Evolutionary conservation across 2,329 filamentous ascomycete genomes (phyloP), one percentile per base, ranked within the genome.

Genomic region (Fusarium veterinarium): DNA sequence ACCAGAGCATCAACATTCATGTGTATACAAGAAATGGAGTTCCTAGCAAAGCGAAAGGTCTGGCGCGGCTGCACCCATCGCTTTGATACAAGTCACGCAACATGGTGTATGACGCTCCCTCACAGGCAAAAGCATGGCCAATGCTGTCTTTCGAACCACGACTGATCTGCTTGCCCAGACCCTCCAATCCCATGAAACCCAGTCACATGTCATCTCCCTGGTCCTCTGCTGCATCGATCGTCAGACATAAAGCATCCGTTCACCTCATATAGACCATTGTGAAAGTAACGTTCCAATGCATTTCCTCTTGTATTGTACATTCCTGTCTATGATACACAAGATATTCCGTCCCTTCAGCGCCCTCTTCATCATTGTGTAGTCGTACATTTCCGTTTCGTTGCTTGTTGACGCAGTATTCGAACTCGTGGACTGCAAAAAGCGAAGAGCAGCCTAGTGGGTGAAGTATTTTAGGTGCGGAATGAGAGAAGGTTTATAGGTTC

Each of bases 301-400:
- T 67, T 74, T 72, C 46, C 25, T 44, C 60, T 75, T 65, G 48
- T 77, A 76, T 75, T 77, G 46, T 77, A 77, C 75, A 77, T 55
- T 75, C 61, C 51, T 77, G 52, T 69, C 55, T 69, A 65, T 62
- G 62, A 48, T 70, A 66, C 48, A 23, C 46, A 30, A 28, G 30
- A 62, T 28, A 30, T 41, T 31, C 25, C 53, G 48, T 51, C 42
- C 30, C 23, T 31, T 38, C 20, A n/a, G 20, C 40, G 20, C 16
- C 46, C 16, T n/a, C 49, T 45, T 55, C 67, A 64, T 53, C 52
- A 66, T 28, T 17, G 8, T 45, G 37, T 75, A 73, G 48, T 78
- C 72, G 64, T 77, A 76, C 72, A 77, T 41, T 65, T 31, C 28
- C 53, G 23, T 19, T 45, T 42, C 37, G 52, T 25, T 42, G 16